phyloP scores from a whole-genome alignment of 73 alveolate species.

The Paramecium octaurelia region DNA sequence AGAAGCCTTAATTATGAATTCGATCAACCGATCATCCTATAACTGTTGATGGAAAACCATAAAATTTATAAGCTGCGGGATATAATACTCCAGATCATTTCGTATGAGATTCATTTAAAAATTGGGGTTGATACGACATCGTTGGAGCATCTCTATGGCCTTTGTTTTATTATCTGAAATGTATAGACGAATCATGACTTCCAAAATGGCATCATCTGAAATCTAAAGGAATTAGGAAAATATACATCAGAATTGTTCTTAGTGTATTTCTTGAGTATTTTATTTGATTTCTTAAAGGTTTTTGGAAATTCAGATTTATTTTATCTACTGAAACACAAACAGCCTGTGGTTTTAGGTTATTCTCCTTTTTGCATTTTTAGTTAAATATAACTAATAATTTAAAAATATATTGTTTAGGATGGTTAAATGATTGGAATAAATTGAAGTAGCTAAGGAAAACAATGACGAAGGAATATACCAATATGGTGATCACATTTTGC shows the following conservation, averaged over 20 bases:
- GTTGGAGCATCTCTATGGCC: slow-evolving; percentile 69
- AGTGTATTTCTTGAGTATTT: neutral
- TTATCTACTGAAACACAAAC: neutral
- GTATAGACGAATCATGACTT: neutral
- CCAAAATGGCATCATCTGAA: slow-evolving; percentile 17
- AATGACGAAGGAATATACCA: neutral
- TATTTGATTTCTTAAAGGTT: neutral
- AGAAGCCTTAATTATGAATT: neutral
- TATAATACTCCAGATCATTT: slow-evolving; percentile 83
- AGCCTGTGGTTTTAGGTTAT: neutral
- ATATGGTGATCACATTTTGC: neutral
- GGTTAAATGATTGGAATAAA: neutral
- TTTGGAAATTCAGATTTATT: neutral
- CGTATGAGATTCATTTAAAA: slow-evolving; percentile 71
- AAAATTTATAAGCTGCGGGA: slow-evolving; percentile 76
- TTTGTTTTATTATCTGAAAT: slow-evolving; percentile 29
- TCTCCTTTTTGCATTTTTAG: neutral
- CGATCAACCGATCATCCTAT: slow-evolving; percentile 19
- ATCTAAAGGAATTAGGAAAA: neutral
- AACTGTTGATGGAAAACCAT: slow-evolving; percentile 49
- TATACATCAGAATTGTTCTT: neutral
- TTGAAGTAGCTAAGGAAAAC: neutral
- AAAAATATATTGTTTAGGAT: neutral
- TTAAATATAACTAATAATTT: neutral
- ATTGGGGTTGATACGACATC: slow-evolving; percentile 87